Evolutionary conservation across 208 protist genomes (phyloP).

Genomic region (Porcisia deanei): DNA sequence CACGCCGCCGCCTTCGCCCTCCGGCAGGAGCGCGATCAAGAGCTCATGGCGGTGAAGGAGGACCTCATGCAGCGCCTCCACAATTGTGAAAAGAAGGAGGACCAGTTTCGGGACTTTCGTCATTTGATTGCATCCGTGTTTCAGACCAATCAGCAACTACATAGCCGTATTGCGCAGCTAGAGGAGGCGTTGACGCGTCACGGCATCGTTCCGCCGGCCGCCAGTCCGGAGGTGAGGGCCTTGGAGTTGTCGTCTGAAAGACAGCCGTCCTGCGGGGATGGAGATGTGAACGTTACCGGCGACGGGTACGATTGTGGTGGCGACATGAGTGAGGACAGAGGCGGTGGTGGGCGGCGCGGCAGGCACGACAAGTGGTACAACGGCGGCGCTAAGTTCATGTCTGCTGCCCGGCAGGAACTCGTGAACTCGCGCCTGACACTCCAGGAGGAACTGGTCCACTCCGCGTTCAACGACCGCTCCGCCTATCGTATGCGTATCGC

Average conservation of each 20-base stretch:
- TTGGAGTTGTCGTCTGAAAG: conserved; percentile 39
- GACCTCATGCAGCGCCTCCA: conserved; percentile 61
- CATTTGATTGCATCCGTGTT: conserved; percentile 80
- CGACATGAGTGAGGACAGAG: neutral
- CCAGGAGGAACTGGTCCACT: conserved; percentile 64
- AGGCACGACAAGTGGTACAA: conserved; percentile 12
- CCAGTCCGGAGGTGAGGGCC: conserved; percentile 37
- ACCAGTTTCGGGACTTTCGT: conserved; percentile 69
- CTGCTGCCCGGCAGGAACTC: conserved; percentile 60
- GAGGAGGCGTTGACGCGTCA: conserved; percentile 48
- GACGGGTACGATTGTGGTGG: conserved; percentile 8
- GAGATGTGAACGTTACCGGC: neutral
- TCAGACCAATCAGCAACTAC: conserved; percentile 67
- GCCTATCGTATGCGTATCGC: conserved; percentile 69
- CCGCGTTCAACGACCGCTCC: conserved; percentile 70
- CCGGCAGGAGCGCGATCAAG: conserved; percentile 56
- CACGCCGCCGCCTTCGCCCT: conserved; percentile 49
- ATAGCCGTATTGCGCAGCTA: conserved; percentile 60
- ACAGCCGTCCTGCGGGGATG: neutral
- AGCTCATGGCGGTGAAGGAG: conserved; percentile 60
- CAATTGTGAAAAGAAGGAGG: conserved; percentile 64
- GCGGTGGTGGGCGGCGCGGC: neutral
- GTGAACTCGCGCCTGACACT: conserved; percentile 57
- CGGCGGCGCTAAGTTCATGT: conserved; percentile 54
- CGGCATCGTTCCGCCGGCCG: conserved; percentile 56